These are phyloP conservation scores for Torrubiellomyces zombiae DNA, from an alignment of 2,329 filamentous ascomycete genomes.

Conservation along the genomic window DNA sequence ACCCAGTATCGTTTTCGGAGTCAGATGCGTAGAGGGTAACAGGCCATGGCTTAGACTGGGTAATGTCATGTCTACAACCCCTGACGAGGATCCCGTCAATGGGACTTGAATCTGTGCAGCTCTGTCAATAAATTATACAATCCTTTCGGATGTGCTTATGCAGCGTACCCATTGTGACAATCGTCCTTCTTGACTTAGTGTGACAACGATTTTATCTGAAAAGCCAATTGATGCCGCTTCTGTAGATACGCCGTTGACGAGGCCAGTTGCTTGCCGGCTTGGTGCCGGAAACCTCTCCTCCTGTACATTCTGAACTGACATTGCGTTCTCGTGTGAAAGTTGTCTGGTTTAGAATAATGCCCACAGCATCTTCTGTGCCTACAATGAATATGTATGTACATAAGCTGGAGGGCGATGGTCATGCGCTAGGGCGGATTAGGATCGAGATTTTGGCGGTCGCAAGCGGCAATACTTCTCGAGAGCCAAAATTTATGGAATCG, in stretches of 20 bases:
- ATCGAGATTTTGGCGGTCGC: constrained; percentile 17
- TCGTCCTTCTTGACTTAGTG: constrained; percentile 69
- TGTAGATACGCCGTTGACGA: constrained; percentile 53
- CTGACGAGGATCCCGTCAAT: constrained; percentile 49
- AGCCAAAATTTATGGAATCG: constrained; percentile 18
- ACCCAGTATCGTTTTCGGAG: constrained; percentile 73
- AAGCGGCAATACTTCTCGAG: constrained; percentile 16
- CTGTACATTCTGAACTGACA: constrained; percentile 24
- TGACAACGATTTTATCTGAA: constrained; percentile 80
- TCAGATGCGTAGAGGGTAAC: constrained; percentile 67
- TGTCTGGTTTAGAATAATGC: too few relatives aligned
- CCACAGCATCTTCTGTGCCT: too few relatives aligned
- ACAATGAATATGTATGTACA: constrained; percentile 7
- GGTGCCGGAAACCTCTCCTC: constrained; percentile 51
- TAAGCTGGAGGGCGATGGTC: too few relatives aligned
- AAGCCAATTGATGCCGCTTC: constrained; percentile 60
- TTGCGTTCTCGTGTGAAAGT: too few relatives aligned
- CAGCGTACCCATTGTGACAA: constrained; percentile 75
- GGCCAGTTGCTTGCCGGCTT: constrained; percentile 40
- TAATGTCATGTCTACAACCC: constrained; percentile 42
- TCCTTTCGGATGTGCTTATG: rapidly evolving
- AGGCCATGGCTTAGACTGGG: constrained; percentile 26
- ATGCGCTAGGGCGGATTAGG: constrained; percentile 18
- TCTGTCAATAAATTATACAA: constrained; percentile 1
- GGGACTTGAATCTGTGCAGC: constrained; percentile 59